Evolutionary conservation across 352 stramenopile genomes (phyloP), one percentile per base, ranked within the genome.

Genomic region (Lagenidium sp.): DNA sequence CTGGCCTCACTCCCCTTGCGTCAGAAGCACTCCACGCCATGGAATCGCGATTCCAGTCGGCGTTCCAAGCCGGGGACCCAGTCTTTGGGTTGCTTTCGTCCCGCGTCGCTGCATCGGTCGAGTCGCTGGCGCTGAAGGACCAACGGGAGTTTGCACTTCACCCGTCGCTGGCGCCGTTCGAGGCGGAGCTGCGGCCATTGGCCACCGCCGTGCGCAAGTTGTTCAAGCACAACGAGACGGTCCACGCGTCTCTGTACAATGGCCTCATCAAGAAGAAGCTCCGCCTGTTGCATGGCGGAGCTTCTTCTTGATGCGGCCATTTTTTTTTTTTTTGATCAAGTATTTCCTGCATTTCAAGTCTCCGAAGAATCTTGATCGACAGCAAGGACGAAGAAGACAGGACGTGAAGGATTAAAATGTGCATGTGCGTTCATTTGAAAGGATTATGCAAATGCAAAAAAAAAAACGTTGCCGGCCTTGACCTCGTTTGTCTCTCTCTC

Each of bases 171-270:
- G 43, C 53, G 7, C 57, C 66, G 8, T 85, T 85, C 42, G 62
- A 62, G 1, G 22, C 34, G 0, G 68, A 86, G 18, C 57, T 89
- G 11, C 43, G 38, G 10, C 59, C 60, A 23, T 25, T 72, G 11
- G 67, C 50, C 15, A 22, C 25, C 11, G 43, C 44, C 20, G 44
- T 84, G 25, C 56, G 45, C 25, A 63, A 60, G 26, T 53, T 90
- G 15, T 65, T 58, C n/a, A 63, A 69, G 47, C 77, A 85, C 60
- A 90, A 90, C 34, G 69, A 87, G 41, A 60, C 39, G 8, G 72
- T 85, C 15, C 64, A 85, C 36, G 74, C 60, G 23, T 47, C 65
- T 7, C 50, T 79, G 21, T 90, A 90, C 68, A 90, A 85, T 46
- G 24, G 35, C 10, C 6, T 34, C 16, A 47, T 58, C 24, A 51